Conservation (phyloP, 2,329 filamentous ascomycete genomes). For the Trichoderma aggressivum region DNA sequence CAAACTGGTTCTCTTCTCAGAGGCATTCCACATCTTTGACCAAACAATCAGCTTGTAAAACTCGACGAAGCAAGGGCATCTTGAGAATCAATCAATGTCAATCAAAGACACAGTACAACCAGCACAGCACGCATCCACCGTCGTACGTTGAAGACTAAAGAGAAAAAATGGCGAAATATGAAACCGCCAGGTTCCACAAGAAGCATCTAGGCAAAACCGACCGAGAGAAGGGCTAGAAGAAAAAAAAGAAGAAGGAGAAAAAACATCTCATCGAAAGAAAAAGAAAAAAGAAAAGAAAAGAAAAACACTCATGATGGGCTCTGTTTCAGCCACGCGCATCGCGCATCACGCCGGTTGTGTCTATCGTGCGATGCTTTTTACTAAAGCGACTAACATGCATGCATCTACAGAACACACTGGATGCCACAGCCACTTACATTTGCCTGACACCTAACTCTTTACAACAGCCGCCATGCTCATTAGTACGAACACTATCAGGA, state of each 20-base stretch:
- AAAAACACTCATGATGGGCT: not conserved
- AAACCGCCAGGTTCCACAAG: slow-evolving; percentile 11
- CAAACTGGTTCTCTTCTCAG: no score
- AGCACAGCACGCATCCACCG: not conserved
- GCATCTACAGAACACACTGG: not conserved
- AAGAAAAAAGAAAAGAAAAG: not conserved
- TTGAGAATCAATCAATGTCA: no score
- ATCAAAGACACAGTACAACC: not conserved
- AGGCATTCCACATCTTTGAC: not conserved
- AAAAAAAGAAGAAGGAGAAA: not conserved
- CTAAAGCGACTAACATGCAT: not conserved
- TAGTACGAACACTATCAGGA: not conserved
- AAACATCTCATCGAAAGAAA: not conserved
- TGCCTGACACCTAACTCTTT: not conserved
- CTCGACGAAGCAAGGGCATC: not conserved
- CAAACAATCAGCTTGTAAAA: not conserved
- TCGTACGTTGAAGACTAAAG: not conserved
- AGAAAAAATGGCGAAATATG: not conserved
- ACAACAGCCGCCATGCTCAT: not conserved
- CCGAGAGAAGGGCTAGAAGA: not conserved
- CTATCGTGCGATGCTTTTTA: not conserved
- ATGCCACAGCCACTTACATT: not conserved
- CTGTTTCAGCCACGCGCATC: not conserved
- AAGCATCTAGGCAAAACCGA: not conserved
- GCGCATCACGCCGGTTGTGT: not conserved